A percentile compares a stretch with the other conserved stretches of the same genome.
Conservation (phyloP, 768 basidiomycete genomes). For the Psilocybe azurescens region DNA sequence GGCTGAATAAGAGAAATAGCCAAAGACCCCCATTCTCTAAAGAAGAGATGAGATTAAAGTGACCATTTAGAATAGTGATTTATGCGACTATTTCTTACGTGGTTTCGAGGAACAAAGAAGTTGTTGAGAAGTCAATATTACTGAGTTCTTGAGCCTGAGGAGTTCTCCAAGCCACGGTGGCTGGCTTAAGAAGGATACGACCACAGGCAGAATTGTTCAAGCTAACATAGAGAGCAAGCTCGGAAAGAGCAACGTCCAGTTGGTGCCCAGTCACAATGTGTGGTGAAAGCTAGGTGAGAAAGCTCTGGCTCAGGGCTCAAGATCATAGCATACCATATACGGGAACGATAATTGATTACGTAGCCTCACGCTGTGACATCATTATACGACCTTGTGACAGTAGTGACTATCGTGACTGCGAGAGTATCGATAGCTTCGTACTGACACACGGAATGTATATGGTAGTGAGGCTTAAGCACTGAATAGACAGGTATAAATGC, state of each 20-base stretch:
- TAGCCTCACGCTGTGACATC: not conserved
- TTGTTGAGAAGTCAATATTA: not conserved
- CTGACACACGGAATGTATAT: too few relatives aligned
- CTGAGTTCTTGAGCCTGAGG: not conserved
- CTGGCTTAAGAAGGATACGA: not conserved
- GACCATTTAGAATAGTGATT: too few relatives aligned
- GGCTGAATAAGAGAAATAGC: conserved; percentile 14
- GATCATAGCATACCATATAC: not conserved
- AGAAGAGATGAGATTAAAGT: not conserved
- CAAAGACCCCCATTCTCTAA: conserved; percentile 19
- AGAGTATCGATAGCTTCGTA: too few relatives aligned
- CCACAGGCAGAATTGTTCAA: not conserved
- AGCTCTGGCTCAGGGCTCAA: not conserved
- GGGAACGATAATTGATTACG: not conserved
- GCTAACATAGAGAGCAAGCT: conserved; percentile 11
- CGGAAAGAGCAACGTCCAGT: not conserved
- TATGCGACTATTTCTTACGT: too few relatives aligned
- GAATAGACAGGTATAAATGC: too few relatives aligned
- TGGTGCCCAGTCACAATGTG: not conserved
- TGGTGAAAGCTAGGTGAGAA: not conserved
- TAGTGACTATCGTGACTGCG: too few relatives aligned
- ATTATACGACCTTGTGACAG: too few relatives aligned
- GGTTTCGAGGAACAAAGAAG: not conserved
- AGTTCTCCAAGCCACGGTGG: not conserved
- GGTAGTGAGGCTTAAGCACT: too few relatives aligned